Base-by-base conservation (phyloP, 176 grass and related monocot species). In the Rhynchospora tenuis region DNA sequence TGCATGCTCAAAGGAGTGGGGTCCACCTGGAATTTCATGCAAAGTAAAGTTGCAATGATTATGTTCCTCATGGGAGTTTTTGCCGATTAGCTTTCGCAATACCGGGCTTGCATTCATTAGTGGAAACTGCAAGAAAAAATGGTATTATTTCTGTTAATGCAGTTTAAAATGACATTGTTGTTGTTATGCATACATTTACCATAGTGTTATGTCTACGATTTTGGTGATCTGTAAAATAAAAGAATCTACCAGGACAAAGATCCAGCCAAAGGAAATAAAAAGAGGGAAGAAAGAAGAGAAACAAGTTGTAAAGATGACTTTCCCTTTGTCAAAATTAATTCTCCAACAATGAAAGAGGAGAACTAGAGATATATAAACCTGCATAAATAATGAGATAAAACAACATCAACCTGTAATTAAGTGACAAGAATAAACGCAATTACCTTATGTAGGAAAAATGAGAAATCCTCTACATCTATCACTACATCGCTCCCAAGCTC, bases 1-100 rank as follows among this genome's bases (percentile, higher is more conserved):
- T 5, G 84, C 83, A 46, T 94, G 88, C 90, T 94, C 91, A 76
- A 97, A 97, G 13, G 94, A 86, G 84, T 90, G 90, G 90, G 94
- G 85, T 59, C 94, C 94, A 16, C 91, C 94, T 52, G 94, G 94
- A 84, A 97, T 85, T 55, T 94, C 86, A 82, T 94, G 86, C 60
- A 97, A 90, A 85, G 81, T 81, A 71, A 97, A 82, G 81, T 81
- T 86, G 86, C 94, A 97, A 78, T 71, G 84, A 63, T 87, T 87
- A 51, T 79, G 89, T 27, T 81, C 88, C 48, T 69, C 56, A 2
- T 65, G 56, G 17, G 86, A 82, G 85, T 82, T 92, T 82, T 88
- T 85, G 69, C 82, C 77, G 76, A 97, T 92, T 78, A 94, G 89
- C 43, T 91, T 89, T 89, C 86, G 86, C 59, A 97, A 86, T 59